Base-by-base conservation (phyloP, 805 yeast species). In the Zygotorulaspora florentina region DNA sequence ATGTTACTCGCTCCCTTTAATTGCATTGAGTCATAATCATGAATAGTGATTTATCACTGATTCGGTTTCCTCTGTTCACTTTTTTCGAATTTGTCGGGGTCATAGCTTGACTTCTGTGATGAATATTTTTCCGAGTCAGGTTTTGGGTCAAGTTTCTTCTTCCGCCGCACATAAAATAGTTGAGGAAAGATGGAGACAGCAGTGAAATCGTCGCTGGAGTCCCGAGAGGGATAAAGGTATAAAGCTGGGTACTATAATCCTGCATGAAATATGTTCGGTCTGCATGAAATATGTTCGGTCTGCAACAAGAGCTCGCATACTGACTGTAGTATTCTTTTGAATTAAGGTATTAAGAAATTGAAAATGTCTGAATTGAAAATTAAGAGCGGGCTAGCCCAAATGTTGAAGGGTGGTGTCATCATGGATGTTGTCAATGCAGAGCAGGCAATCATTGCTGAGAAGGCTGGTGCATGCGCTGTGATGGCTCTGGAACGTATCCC, bases 401-500 rank as follows among this genome's bases (percentile, higher is more conserved):
- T 85, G 93, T 74, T 86, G 50, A 86, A 85, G 62, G 90, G 87
- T 46, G 85, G 86, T 48, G 87, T 81, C 41, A 79, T 79, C 52
- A 78, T 79, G 85, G 85, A 79, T 47, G 93, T 85, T 31, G 87
- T 85, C 48, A 84, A 74, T 48, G 82, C 83, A 29, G 93, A 86
- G 58, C 93, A 86, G 68, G 95, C 95, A 17, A 64, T 72, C 36
- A 77, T 86, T 42, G 95, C 95, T 18, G 91, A 86, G 65, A 72
- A 69, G 44, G 91, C 95, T 3, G 95, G 95, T 49, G 95, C 95
- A 11, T 83, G 87, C 68, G 91, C 95, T 11, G 95, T 86, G 17
- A 86, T 86, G 95, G 95, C 95, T 3, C 72, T 86, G 53, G 95
- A 86, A 68, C 71, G 83, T 56, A 87, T 86, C 47, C 95, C 95